These are phyloP conservation scores for Pachysandra terminalis DNA, from an alignment of 164 flowering plant genomes.

Conservation along the genomic window DNA sequence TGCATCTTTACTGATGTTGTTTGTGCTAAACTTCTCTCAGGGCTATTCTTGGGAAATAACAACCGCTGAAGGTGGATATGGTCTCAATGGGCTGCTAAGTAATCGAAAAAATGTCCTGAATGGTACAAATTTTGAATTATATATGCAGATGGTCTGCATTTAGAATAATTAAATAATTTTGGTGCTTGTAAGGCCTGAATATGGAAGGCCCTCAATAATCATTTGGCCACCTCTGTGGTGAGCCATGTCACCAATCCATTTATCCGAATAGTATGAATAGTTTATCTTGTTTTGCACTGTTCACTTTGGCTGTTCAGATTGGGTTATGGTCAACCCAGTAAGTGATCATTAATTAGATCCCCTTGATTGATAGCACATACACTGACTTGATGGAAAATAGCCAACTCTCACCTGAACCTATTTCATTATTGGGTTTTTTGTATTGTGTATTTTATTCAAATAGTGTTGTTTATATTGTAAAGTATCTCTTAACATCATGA, in stretches of 20 bases:
- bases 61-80: conserved; percentile 90
- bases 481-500: background rate
- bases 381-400: background rate
- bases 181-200: background rate
- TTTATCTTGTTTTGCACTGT: background rate
- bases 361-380: background rate
- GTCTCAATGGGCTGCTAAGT: conserved; percentile 65
- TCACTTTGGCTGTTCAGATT: background rate
- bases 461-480: no score
- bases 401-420: background rate
- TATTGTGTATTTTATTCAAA: background rate
- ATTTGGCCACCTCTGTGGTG: no score
- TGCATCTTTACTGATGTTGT: background rate
- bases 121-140: conserved; percentile 42
- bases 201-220: background rate
- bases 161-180: background rate
- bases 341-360: background rate
- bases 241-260: no score
- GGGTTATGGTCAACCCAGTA: background rate
- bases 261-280: no score
- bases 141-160: background rate
- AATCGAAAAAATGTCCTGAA: conserved; percentile 67
- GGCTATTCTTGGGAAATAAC: conserved; percentile 98
- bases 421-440: background rate
- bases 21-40: conserved; percentile 27